Base-by-base conservation (phyloP, 345 rosid genomes). In the Lepidium sativum region DNA sequence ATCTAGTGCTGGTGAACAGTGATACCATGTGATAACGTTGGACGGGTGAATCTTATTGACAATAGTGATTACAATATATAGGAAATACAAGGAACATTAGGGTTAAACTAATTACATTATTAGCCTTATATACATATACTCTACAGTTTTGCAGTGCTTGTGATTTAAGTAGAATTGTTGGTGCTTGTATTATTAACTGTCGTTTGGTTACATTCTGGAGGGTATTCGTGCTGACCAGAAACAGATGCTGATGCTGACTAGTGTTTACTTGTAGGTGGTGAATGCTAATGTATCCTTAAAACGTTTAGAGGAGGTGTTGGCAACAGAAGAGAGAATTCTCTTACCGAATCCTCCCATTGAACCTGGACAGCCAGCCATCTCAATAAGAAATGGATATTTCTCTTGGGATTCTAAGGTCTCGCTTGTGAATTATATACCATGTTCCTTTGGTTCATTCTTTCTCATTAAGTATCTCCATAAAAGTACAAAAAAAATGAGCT, bases 211-310 rank as follows among this genome's bases (percentile, higher is more conserved):
- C 14, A 34, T 8, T 13, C 21, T 9, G 51, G 39, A 29, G 27
- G 16, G 35, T 58, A 44, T 44, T 11, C 41, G 10, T 47, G 25
- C 58, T 15, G 48, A 18, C 31, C 39, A 50, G 68, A 50, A 50
- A 63, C 57, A 11, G 57, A 61, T 61, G 15, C 20, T 3, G 33
- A 37, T 44, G 21, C 44, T 63, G 60, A 63, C 53, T 39, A n/a
- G 37, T 49, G 33, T 56, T 55, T 45, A n/a, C 27, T 63, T 71
- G 54, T 52, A 94, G 99, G 88, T 78, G 45, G 99, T 88, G 51
- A 90, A 90, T 77, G 99, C 99, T 60, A 90, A 94, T 78, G 99
- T 94, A 56, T 94, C 99, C 59, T 66, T 94, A 68, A 94, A 94
- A 71, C 97, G 97, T 56, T 53, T 94, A 75, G 99, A 94, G 81